phyloP scores from a whole-genome alignment of 192 early-diverging fungal species.

The Backusella sp. region DNA sequence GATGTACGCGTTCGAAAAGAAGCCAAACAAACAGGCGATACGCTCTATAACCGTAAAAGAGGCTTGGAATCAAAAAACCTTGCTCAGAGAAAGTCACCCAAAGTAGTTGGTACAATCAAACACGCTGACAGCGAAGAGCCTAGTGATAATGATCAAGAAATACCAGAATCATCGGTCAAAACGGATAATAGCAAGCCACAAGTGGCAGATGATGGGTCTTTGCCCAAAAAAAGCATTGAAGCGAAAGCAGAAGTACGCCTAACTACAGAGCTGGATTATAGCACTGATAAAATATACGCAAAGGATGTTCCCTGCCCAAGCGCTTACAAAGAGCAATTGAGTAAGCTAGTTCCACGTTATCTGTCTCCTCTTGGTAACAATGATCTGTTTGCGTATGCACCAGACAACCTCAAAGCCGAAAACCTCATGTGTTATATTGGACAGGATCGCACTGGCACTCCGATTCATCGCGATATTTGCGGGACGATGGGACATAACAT shows the following conservation, averaged over 20 bases:
- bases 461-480: constrained; percentile 29
- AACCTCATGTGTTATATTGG: constrained; percentile 40
- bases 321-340: constrained; percentile 1
- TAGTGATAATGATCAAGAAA: neutral
- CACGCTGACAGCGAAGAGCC: neutral
- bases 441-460: constrained; percentile 17
- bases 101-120: neutral
- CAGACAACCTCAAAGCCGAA: constrained; percentile 18
- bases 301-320: constrained; percentile 30
- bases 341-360: constrained; percentile 18
- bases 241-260: neutral
- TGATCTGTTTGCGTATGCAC: constrained; percentile 22
- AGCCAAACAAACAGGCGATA: neutral
- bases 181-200: neutral
- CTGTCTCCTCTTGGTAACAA: constrained; percentile 18
- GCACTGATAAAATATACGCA: constrained; percentile 7
- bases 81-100: neutral
- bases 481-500: constrained; percentile 39
- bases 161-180: neutral
- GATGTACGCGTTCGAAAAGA: neutral
- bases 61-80: neutral
- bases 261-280: neutral
- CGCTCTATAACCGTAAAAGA: neutral
- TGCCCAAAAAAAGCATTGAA: neutral
- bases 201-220: neutral